Evolutionary conservation across 2,329 filamentous ascomycete genomes (phyloP), one percentile per base, ranked within the genome.

Genomic region (Epichloe typhina): DNA sequence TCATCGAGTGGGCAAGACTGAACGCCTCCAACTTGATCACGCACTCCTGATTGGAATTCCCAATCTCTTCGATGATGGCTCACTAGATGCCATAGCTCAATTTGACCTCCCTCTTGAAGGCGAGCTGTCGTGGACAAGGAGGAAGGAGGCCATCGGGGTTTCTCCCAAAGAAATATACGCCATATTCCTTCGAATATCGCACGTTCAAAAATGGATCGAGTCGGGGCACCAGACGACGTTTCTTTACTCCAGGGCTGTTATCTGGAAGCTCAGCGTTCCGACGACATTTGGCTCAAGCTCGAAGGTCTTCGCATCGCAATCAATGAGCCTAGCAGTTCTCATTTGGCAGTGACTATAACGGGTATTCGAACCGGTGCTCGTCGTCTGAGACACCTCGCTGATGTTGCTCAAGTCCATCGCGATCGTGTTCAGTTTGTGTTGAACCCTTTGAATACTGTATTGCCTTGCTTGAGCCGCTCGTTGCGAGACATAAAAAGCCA

Each of bases 381-480:
- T 37, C 61, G 73, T 15, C 72, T 83, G 8, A 72, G 75, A 40
- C 73, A 78, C 49, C 64, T 83, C 15, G 73, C 73, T 44, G 76
- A 81, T 53, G 68, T 73, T 38, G 74, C 75, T 23, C 73, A 76
- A 47, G 63, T 77, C 26, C 72, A 81, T 57, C 62, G 69, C 48
- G 60, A 66, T 23, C 72, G 76, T 17, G 66, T 80, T 6, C 70
- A 72, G 0, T 62, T 76, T 15, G 68, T 81, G 26, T 61, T 76
- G 36, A 72, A 78, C 58, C 74, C 81, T 57, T 70, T 83, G 45
- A 72, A 76, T 51, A 67, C 80, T 52, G 57, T 81, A 15, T 66
- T 83, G 2, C 79, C 79, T 0, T 79, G 77, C 51, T 64, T 82
- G 17, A 69, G 68, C 49, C 71, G 67, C 50, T 75, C 74, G 0